Evolutionary conservation across 2,329 filamentous ascomycete genomes (phyloP).

Genomic region (Hypoxylon sp.): DNA sequence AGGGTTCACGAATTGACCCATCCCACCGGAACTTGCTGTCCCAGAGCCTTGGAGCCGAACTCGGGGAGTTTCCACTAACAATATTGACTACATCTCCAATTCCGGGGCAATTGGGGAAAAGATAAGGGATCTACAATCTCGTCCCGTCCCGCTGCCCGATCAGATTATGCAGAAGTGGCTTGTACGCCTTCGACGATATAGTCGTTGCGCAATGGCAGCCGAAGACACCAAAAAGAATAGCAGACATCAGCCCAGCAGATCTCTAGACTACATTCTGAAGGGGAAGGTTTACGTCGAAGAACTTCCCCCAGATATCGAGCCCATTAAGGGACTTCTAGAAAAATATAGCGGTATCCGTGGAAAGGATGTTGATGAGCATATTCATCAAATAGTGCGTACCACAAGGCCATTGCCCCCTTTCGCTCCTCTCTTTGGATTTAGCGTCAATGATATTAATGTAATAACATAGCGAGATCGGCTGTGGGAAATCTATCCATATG

Average conservation of each 20-base stretch:
- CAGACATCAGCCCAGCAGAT: conserved; percentile 25
- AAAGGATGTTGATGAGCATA: conserved; percentile 50
- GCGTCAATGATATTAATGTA: neutral
- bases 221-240: conserved; percentile 16
- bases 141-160: neutral
- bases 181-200: conserved; percentile 33
- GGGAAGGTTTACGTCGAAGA: conserved; percentile 49
- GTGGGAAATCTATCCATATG: conserved; percentile 62
- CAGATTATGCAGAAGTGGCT: conserved; percentile 38
- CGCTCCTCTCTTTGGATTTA: neutral
- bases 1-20: conserved; percentile 1
- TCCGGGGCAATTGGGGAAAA: neutral
- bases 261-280: conserved; percentile 36
- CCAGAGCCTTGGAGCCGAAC: conserved; percentile 1
- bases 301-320: conserved; percentile 51
- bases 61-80: neutral
- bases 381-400: conserved; percentile 50
- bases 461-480: conserved; percentile 60
- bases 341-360: conserved; percentile 51
- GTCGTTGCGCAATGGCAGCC: conserved; percentile 28
- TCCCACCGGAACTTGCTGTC: neutral
- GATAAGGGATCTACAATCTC: conserved; percentile 4
- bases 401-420: neutral
- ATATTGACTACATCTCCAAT: conserved; percentile 1
- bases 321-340: conserved; percentile 48